Evolutionary conservation across 768 basidiomycete genomes (phyloP).

Genomic region (Boletus sp.): DNA sequence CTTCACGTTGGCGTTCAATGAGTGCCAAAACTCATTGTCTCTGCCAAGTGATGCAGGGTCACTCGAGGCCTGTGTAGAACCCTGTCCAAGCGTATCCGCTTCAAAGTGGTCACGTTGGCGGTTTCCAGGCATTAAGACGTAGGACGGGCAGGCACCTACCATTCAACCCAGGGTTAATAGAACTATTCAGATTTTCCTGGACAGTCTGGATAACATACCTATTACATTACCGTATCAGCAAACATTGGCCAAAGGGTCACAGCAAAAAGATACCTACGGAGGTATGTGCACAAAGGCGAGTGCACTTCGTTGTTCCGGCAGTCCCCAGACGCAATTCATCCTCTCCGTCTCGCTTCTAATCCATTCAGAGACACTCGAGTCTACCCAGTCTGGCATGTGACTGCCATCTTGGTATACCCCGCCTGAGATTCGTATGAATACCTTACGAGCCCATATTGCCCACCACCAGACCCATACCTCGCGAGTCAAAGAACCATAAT

Average conservation of each 20-base stretch:
- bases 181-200: conserved; percentile 36
- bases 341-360: conserved; percentile 47
- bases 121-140: neutral
- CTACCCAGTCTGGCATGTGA: conserved; percentile 66
- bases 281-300: conserved; percentile 77
- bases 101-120: neutral
- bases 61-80: conserved; percentile 60
- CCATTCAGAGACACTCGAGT: conserved; percentile 60
- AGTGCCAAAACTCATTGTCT: conserved; percentile 62
- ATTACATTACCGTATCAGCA: neutral
- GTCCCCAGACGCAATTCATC: conserved; percentile 63
- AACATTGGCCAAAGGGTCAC: neutral
- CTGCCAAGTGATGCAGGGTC: conserved; percentile 38
- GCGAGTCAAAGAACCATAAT: conserved; percentile 77
- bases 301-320: conserved; percentile 48
- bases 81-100: conserved; percentile 54
- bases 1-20: conserved; percentile 55
- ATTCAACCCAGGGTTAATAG: conserved; percentile 42
- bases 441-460: neutral
- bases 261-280: conserved; percentile 44
- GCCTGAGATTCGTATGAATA: conserved; percentile 33
- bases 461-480: conserved; percentile 38
- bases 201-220: conserved; percentile 34
- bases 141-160: conserved; percentile 25
- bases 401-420: conserved; percentile 48